Base-by-base conservation (phyloP, 768 basidiomycete species). In the Pleurotus djamor region DNA sequence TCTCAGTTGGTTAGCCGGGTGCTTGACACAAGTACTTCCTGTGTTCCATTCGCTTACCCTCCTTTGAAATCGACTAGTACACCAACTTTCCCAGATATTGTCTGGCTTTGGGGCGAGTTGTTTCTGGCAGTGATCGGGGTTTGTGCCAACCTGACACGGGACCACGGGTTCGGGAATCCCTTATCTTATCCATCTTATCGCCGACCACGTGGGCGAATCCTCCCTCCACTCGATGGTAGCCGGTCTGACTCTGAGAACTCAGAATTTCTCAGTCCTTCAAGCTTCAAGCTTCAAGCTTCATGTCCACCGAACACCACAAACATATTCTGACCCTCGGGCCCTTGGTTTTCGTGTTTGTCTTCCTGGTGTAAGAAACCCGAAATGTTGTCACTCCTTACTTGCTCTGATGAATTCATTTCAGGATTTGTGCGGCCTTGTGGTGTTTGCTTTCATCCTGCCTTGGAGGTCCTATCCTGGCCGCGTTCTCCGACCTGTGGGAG, bases 371-470 rank as follows among this genome's bases (percentile, higher is more conserved):
- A 72, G 72, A 64, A 44, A 28, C 1, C 21, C 21, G 21, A 1
- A 28, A 28, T 28, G 51, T 45, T 55, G 32, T 37, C 34, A 59
- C 50, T 43, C 14, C 38, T 47, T 37, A 36, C 60, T 56, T 14
- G 51, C 32, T 9, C 38, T 65, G 48, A 60, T 57, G 14, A 43
- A 52, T 28, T 21, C 55, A 41, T 47, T 48, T 28, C 64, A 86
- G 83, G 41, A 67, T 80, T 41, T 76, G 80, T 13, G 74, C 80
- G 33, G 65, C 88, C 5, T 78, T 79, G 44, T 88, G 88, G 85
- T 90, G 88, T 66, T 70, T 88, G 60, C 70, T 89, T 52, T 87
- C 86, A 36, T 88, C 87, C 5, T 88, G 88, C 72, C 68, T 89
- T 59, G 88, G 88, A 33, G 72, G 74, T 2, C 72, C 83, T 4